These are phyloP conservation scores for Plenodomus lindquistii DNA, from an alignment of 2,329 filamentous ascomycete genomes.

Conservation along the genomic window DNA sequence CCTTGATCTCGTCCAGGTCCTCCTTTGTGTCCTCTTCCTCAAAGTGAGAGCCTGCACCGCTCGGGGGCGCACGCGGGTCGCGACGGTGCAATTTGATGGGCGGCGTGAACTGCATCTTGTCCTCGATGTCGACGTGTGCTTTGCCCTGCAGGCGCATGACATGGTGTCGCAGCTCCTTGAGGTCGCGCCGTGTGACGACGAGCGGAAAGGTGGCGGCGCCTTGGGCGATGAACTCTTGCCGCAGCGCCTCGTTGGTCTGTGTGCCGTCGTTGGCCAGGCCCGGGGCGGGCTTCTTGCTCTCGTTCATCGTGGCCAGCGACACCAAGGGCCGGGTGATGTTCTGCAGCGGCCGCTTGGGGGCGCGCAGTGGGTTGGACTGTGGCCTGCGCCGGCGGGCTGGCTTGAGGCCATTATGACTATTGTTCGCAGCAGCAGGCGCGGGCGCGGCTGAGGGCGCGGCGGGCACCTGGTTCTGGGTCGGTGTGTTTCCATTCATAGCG, in stretches of 20 bases:
- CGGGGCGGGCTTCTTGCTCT: conserved; percentile 19
- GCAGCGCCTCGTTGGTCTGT: conserved; percentile 26
- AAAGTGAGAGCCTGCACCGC: conserved; percentile 43
- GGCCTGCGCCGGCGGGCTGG: conserved; percentile 33
- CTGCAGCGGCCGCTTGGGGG: conserved; percentile 38
- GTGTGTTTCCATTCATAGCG: conserved; percentile 24
- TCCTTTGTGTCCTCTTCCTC: conserved; percentile 64
- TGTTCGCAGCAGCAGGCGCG: conserved; percentile 29
- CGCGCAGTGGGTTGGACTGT: conserved; percentile 44
- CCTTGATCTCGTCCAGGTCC: conserved; percentile 67
- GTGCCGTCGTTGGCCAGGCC: conserved; percentile 12
- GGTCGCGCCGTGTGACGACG: conserved; percentile 77
- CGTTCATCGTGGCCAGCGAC: conserved; percentile 40
- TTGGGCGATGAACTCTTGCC: conserved; percentile 29
- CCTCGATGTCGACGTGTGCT: conserved; percentile 66
- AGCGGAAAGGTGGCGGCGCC: conserved; percentile 58
- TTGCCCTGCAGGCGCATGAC: conserved; percentile 77
- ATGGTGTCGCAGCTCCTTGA: conserved; percentile 82
- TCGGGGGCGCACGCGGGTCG: conserved; percentile 70
- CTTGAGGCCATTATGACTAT: conserved; percentile 34
- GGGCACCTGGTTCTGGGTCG: conserved; percentile 1
- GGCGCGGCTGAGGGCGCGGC: conserved; percentile 20
- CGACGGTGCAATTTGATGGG: conserved; percentile 88
- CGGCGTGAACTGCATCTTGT: conserved; percentile 82
- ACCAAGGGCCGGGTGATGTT: conserved; percentile 38